A percentile compares a stretch with the other conserved stretches of the same genome.
Evolutionary conservation across 176 grass and related monocot species (phyloP).

Genomic region (Microstegium vimineum): DNA sequence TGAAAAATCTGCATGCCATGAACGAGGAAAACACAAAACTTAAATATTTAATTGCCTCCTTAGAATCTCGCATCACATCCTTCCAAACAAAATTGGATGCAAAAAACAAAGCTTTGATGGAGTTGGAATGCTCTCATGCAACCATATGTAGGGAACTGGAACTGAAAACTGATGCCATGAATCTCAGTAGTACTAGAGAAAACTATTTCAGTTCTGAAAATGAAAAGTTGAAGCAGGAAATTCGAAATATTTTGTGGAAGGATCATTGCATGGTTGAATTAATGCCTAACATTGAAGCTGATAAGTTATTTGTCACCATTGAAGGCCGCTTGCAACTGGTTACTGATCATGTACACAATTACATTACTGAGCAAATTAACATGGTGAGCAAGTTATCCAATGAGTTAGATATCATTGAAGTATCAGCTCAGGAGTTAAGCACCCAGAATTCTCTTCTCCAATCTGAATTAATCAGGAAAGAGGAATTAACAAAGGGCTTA

Average conservation of each 20-base stretch:
- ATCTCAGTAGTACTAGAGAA: conserved; percentile 32
- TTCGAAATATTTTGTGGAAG: conserved; percentile 36
- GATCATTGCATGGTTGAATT: conserved; percentile 30
- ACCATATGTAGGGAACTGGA: conserved; percentile 40
- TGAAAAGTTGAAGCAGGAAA: conserved; percentile 51
- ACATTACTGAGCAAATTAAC: conserved; percentile 46
- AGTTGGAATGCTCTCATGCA: conserved; percentile 40
- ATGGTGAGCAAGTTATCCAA: conserved; percentile 47
- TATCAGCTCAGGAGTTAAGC: conserved; percentile 46
- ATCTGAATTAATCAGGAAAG: conserved; percentile 76
- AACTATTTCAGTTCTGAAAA: conserved; percentile 46
- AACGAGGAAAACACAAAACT: conserved; percentile 46
- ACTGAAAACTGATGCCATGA: conserved; percentile 35
- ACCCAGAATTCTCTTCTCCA: conserved; percentile 49
- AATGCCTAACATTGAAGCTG: conserved; percentile 28
- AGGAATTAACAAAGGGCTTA: conserved; percentile 71
- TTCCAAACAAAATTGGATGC: conserved; percentile 45
- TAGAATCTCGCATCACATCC: conserved; percentile 40
- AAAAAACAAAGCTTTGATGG: conserved; percentile 40
- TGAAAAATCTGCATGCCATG: conserved; percentile 21
- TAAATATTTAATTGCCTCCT: conserved; percentile 34
- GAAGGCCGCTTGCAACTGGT: conserved; percentile 45
- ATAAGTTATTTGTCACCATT: conserved; percentile 43
- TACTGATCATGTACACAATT: conserved; percentile 41
- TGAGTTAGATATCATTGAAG: conserved; percentile 53